phyloP scores from a whole-genome alignment of 1,284 basidiomycete genomes.

The Blastosporella zonata region DNA sequence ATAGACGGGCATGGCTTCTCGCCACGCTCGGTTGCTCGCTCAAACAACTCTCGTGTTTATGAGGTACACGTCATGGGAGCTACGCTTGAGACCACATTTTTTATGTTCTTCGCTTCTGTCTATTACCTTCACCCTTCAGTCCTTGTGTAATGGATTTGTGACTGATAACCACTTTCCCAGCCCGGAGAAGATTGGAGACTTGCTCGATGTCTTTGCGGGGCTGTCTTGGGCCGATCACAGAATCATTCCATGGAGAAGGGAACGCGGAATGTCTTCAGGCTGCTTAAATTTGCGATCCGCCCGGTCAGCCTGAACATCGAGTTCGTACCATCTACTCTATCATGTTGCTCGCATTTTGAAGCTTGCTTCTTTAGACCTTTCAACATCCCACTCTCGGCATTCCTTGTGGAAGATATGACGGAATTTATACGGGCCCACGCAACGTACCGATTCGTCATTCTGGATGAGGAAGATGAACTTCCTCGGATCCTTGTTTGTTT shows the following conservation, averaged over 20 bases:
- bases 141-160: constrained; percentile 17
- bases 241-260: constrained; percentile 40
- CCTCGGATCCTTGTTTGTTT: constrained; percentile 71
- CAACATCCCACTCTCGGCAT: constrained; percentile 75
- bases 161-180: constrained; percentile 30
- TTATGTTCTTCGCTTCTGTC: constrained; percentile 13
- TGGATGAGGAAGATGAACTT: constrained; percentile 78
- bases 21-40: constrained; percentile 41
- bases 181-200: constrained; percentile 60
- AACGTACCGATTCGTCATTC: constrained; percentile 81
- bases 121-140: background rate
- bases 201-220: constrained; percentile 75
- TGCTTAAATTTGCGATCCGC: constrained; percentile 81
- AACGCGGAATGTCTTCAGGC: constrained; percentile 50
- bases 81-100: constrained; percentile 77
- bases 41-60: constrained; percentile 78
- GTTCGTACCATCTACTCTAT: constrained; percentile 38
- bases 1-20: constrained; percentile 40
- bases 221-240: constrained; percentile 69
- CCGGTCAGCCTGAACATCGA: constrained; percentile 62
- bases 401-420: constrained; percentile 82
- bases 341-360: background rate
- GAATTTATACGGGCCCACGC: constrained; percentile 88
- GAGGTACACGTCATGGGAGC: constrained; percentile 74
- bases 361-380: constrained; percentile 41